phyloP scores from a whole-genome alignment of 441 rosid species.

The Dalechampia spathulata region DNA sequence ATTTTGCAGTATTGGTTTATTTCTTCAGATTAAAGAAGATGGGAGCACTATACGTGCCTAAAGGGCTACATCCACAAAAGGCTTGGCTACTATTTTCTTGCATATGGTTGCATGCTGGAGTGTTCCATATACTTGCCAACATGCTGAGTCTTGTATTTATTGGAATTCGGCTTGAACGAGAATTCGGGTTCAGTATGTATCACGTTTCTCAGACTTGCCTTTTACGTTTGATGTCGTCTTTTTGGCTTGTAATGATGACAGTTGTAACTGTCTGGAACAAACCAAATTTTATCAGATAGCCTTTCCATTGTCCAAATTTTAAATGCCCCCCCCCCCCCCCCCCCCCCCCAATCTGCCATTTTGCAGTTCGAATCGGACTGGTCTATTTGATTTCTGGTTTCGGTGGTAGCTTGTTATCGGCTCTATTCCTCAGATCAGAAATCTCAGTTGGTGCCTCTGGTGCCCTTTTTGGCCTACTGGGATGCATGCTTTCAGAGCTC shows the following conservation, averaged over 20 bases:
- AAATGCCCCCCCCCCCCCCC: too few species aligned
- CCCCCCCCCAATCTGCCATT: constrained; percentile 6
- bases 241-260: not conserved
- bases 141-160: constrained; percentile 90
- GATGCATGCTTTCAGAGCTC: constrained; percentile 93
- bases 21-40: constrained; percentile 55
- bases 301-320: too few species aligned
- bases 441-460: constrained; percentile 98
- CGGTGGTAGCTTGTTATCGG: constrained; percentile 84
- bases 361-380: constrained; percentile 76
- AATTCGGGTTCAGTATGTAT: constrained; percentile 77
- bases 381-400: constrained; percentile 76
- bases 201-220: not conserved
- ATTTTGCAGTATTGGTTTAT: not conserved
- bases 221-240: not conserved
- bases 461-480: constrained; percentile 87
- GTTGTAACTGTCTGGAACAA: too few species aligned
- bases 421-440: constrained; percentile 55
- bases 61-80: constrained; percentile 46
- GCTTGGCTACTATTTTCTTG: constrained; percentile 77
- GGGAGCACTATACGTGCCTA: constrained; percentile 64
- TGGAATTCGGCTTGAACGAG: constrained; percentile 89
- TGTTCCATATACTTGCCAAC: constrained; percentile 85
- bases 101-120: constrained; percentile 92
- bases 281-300: too few species aligned